Conservation (phyloP, 805 yeast species). For the Pichia pseudocactophila region DNA sequence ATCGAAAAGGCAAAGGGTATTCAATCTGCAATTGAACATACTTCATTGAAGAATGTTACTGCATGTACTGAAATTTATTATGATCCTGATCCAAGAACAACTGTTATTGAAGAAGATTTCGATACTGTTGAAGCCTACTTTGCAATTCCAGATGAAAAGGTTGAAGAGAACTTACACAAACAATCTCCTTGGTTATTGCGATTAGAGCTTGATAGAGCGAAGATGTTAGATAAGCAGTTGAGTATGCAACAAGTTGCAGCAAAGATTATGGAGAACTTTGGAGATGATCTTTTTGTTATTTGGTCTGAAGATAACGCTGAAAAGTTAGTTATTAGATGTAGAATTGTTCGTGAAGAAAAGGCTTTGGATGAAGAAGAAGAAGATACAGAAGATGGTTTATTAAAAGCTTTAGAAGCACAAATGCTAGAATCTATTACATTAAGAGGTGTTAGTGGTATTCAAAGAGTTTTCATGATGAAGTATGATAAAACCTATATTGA, state of each 20-base stretch:
- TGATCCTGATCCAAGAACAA: constrained; percentile 95
- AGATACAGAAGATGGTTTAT: constrained; percentile 93
- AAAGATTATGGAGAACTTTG: constrained; percentile 84
- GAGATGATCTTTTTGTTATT: constrained; percentile 90
- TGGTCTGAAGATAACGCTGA: constrained; percentile 99
- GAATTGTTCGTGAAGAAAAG: constrained; percentile 96
- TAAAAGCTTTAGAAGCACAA: constrained; percentile 89
- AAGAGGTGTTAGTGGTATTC: constrained; percentile 92
- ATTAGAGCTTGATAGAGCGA: constrained; percentile 95
- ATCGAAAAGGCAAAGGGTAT: constrained; percentile 91
- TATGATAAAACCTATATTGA: constrained; percentile 66
- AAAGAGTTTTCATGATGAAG: constrained; percentile 86
- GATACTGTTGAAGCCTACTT: constrained; percentile 97
- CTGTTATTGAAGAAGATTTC: constrained; percentile 93
- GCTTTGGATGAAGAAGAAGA: constrained; percentile 87
- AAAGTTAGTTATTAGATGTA: constrained; percentile 91
- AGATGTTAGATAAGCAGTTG: constrained; percentile 95
- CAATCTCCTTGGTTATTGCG: constrained; percentile 98
- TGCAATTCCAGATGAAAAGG: constrained; percentile 96
- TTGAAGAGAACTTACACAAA: constrained; percentile 84
- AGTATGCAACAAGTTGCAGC: constrained; percentile 98
- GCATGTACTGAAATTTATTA: constrained; percentile 96
- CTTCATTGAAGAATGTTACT: constrained; percentile 88
- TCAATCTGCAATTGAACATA: constrained; percentile 95
- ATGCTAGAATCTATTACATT: constrained; percentile 92